Conservation (phyloP, 192 early-diverging fungal species). For the Rhizoclosmatium sp. region DNA sequence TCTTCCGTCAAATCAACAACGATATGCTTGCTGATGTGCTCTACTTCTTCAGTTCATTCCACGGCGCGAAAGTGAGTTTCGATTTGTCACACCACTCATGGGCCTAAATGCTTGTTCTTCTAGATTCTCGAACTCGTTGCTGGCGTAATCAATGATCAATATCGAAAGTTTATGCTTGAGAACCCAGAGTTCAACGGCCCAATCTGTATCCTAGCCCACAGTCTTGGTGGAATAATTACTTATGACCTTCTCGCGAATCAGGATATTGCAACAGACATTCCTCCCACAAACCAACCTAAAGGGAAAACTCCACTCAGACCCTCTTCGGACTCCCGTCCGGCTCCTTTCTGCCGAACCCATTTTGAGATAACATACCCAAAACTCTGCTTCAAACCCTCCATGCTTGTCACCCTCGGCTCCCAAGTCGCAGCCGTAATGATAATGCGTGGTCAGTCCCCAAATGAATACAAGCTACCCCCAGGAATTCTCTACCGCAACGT, state of each 20-base stretch:
- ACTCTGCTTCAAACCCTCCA: constrained; percentile 48
- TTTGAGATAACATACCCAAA: constrained; percentile 52
- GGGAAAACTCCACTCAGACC: neutral
- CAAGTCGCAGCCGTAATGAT: constrained; percentile 56
- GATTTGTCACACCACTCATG: neutral
- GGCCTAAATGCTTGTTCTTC: neutral
- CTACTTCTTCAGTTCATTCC: constrained; percentile 56
- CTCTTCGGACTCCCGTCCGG: constrained; percentile 6
- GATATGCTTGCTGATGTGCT: constrained; percentile 59
- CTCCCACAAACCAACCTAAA: constrained; percentile 6
- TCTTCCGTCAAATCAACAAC: constrained; percentile 56
- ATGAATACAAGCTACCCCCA: constrained; percentile 40
- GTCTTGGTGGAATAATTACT: constrained; percentile 54
- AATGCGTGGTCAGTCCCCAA: constrained; percentile 50
- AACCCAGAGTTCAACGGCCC: constrained; percentile 52
- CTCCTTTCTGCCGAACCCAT: constrained; percentile 34
- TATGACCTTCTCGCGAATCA: constrained; percentile 58
- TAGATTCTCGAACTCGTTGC: constrained; percentile 45
- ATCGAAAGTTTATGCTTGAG: constrained; percentile 38
- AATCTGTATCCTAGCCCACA: constrained; percentile 52
- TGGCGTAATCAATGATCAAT: constrained; percentile 44
- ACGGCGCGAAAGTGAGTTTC: constrained; percentile 45
- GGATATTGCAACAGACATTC: constrained; percentile 37
- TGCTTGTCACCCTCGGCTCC: constrained; percentile 56
- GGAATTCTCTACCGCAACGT: constrained; percentile 54